These are phyloP conservation scores for Thuidium tamariscinum DNA, from an alignment of 225 moss, liverwort and hornwort species.

Conservation along the genomic window DNA sequence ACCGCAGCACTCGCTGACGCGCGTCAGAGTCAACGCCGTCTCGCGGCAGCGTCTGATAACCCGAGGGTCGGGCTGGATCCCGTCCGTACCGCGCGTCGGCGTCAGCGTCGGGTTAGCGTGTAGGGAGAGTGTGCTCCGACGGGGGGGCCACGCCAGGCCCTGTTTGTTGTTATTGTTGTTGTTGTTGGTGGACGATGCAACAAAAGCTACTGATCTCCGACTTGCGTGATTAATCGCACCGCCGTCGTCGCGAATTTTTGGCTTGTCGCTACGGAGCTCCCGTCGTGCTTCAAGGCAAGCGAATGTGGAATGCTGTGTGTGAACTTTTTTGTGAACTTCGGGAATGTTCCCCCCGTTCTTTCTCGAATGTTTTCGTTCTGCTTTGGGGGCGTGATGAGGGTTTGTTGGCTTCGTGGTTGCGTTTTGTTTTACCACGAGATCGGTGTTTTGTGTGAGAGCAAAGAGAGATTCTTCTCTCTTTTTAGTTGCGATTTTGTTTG, in stretches of 20 bases:
- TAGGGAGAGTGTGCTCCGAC: slow-evolving; percentile 5
- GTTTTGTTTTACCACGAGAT: not conserved
- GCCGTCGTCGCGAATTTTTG: not conserved
- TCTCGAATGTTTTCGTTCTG: not conserved
- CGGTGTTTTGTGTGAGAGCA: not conserved
- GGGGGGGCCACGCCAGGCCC: not conserved
- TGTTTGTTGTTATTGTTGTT: not conserved
- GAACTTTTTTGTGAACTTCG: not conserved
- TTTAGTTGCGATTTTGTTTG: not conserved
- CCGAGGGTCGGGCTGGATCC: not conserved
- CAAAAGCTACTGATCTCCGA: not conserved
- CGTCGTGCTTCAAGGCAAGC: slow-evolving; percentile 1
- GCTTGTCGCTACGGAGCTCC: not conserved
- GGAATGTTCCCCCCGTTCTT: not conserved
- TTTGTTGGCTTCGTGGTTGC: not conserved
- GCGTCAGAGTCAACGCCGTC: not conserved
- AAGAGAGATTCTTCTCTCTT: not conserved
- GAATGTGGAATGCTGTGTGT: not conserved
- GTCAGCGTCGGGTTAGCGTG: not conserved
- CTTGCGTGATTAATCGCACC: not conserved
- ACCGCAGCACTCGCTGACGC: not conserved
- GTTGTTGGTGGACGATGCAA: not conserved
- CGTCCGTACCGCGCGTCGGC: not conserved
- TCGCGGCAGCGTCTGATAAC: not conserved
- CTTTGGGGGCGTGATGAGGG: not conserved